Evolutionary conservation across 805 yeast genomes (phyloP), one percentile per base, ranked within the genome.

Genomic region (Ogataea ramenticola): DNA sequence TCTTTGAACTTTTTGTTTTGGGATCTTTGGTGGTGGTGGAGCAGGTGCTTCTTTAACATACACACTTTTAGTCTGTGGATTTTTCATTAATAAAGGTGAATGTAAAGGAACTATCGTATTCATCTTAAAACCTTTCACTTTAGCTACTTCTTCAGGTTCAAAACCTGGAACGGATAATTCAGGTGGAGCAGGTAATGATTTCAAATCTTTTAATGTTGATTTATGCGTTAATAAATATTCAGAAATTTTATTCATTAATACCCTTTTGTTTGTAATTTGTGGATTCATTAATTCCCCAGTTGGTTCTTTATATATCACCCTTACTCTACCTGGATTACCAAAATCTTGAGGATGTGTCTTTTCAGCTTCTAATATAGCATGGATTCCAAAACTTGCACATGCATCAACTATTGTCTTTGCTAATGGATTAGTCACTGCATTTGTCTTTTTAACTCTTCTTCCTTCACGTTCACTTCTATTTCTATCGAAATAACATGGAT

Each of bases 251-350:
- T 70, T 68, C 61, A 85, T 67, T 39, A 91, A 63, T 40, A 77
- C 79, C 53, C 95, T 77, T 60, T 90, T 89, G 49, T 74, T 77
- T 43, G 62, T 63, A 33, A 68, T 40, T n/a, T 43, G 21, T 24
- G 57, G 53, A 16, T 60, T 58, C 14, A 65, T 68, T 11, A 71
- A 59, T 24, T 62, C 53, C 1, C 78, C 80, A 11, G 72, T 64
- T 40, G 74, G 73, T 45, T 44, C 55, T 55, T 79, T 82, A 35
- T 87, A 51, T 38, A 79, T 68, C 20, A 89, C 83, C 52, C 96
- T 77, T 31, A 93, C 90, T 56, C 98, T 75, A n/a, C 99, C 99
- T 4, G 97, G 95, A 58, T 91, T 91, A 51, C 98, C 95, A 75
- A 83, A 93, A 65, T 91, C 98, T 62, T 90, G 96, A 12, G 98